Conservation (phyloP, 2,329 filamentous ascomycete genomes). For the Diaporthe sp. region DNA sequence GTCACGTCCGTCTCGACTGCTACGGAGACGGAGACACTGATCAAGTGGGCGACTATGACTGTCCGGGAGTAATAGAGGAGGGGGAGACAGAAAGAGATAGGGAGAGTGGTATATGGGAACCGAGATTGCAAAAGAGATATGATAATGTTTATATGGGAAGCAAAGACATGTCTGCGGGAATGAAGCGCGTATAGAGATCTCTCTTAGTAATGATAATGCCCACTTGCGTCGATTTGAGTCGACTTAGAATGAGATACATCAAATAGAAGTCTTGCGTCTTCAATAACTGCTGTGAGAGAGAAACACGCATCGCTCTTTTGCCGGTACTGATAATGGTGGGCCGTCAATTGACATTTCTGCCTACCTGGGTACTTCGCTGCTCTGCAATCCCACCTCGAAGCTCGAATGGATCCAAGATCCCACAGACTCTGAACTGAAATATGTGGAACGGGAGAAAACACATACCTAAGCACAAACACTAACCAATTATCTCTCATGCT, state of each 20-base stretch:
- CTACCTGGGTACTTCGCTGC: too few relatives aligned
- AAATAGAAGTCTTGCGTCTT: neutral
- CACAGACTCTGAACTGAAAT: too few relatives aligned
- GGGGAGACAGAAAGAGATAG: neutral
- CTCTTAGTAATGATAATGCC: constrained; percentile 16
- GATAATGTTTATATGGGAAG: constrained; percentile 29
- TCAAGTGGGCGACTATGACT: constrained; percentile 29
- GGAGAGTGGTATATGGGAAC: neutral
- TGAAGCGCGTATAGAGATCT: constrained; percentile 1
- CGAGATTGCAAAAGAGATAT: constrained; percentile 9
- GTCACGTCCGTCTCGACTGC: constrained; percentile 39
- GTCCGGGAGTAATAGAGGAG: constrained; percentile 3
- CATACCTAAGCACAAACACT: too few relatives aligned
- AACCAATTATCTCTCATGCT: too few relatives aligned
- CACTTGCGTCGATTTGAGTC: neutral
- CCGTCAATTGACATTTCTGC: too few relatives aligned
- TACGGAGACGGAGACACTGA: constrained; percentile 35
- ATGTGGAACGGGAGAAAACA: too few relatives aligned
- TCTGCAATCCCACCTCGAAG: too few relatives aligned
- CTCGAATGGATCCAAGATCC: too few relatives aligned
- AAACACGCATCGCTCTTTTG: neutral
- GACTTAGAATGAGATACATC: neutral
- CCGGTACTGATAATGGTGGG: too few relatives aligned
- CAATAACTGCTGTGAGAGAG: neutral
- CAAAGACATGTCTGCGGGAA: neutral